Evolutionary conservation across 2,329 filamentous ascomycete species (phyloP).

Genomic region (Fusarium temperatum): DNA sequence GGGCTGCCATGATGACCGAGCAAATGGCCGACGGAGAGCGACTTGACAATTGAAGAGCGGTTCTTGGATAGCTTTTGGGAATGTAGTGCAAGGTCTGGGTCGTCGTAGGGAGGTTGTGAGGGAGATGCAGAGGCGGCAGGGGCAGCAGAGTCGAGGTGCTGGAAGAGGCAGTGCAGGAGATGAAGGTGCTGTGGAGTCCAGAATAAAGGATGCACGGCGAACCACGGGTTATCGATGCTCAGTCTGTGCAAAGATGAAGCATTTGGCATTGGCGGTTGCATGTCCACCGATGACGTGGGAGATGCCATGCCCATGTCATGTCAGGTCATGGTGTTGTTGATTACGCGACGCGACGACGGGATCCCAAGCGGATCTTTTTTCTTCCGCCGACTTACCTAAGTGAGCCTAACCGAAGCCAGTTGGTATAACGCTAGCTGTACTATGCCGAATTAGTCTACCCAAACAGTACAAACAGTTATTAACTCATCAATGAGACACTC

Average conservation of each 20-base stretch:
- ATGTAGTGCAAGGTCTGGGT: background rate
- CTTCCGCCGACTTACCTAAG: too few relatives aligned
- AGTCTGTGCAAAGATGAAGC: background rate
- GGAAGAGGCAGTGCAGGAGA: background rate
- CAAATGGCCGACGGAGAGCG: background rate
- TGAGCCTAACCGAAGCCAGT: too few relatives aligned
- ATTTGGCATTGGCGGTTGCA: too few relatives aligned
- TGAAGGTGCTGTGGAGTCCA: background rate
- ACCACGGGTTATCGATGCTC: background rate
- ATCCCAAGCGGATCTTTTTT: too few relatives aligned
- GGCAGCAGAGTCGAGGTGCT: background rate
- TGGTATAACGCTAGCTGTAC: too few relatives aligned
- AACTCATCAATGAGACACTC: too few relatives aligned
- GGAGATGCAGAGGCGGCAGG: background rate
- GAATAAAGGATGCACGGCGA: background rate
- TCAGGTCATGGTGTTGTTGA: too few relatives aligned
- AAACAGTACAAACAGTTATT: fast-evolving
- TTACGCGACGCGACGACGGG: too few relatives aligned
- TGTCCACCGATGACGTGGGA: too few relatives aligned
- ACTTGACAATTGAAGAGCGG: too few relatives aligned
- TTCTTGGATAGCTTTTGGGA: background rate
- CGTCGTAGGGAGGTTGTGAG: background rate
- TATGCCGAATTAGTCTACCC: too few relatives aligned
- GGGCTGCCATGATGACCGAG: background rate
- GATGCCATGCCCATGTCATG: too few relatives aligned